These are phyloP conservation scores for Dalbergia oliveri DNA, from an alignment of 306 rosid species.

Conservation along the genomic window DNA sequence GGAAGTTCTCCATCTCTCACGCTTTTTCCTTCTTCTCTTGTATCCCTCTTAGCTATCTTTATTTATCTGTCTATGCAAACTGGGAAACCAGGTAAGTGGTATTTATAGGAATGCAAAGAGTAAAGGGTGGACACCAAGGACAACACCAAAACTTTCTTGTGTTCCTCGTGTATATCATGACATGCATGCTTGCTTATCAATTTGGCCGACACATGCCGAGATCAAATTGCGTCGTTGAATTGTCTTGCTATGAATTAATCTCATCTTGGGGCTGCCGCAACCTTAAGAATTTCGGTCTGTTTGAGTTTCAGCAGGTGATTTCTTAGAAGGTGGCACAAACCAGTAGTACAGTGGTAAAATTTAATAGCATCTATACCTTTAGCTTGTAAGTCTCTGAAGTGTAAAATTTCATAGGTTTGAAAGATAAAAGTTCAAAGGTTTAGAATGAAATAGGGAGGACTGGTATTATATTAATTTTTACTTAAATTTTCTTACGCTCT, in stretches of 20 bases:
- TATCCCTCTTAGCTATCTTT: not conserved
- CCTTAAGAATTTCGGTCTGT: not conserved
- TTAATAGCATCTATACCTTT: not conserved
- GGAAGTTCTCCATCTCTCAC: slow-evolving; percentile 68
- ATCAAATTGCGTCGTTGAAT: slow-evolving; percentile 30
- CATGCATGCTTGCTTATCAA: not conserved
- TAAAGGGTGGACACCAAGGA: not conserved
- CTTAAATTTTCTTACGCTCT: too few species aligned
- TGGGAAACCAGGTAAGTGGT: not conserved
- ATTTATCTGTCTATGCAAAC: not conserved
- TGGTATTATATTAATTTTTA: too few species aligned
- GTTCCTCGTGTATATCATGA: slow-evolving; percentile 10
- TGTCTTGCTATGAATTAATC: not conserved
- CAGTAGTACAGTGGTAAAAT: not conserved
- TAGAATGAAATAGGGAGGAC: too few species aligned
- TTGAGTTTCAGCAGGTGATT: not conserved
- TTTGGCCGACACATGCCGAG: not conserved
- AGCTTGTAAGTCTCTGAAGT: too few species aligned
- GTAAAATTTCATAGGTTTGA: too few species aligned
- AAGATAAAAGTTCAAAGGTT: too few species aligned
- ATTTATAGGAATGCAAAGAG: slow-evolving; percentile 35
- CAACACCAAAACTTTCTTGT: not conserved
- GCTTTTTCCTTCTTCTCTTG: not conserved
- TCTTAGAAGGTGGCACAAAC: slow-evolving; percentile 12
- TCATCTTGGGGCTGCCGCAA: not conserved